Conservation (phyloP, 2,329 filamentous ascomycete genomes). For the Fusarium globosum region DNA sequence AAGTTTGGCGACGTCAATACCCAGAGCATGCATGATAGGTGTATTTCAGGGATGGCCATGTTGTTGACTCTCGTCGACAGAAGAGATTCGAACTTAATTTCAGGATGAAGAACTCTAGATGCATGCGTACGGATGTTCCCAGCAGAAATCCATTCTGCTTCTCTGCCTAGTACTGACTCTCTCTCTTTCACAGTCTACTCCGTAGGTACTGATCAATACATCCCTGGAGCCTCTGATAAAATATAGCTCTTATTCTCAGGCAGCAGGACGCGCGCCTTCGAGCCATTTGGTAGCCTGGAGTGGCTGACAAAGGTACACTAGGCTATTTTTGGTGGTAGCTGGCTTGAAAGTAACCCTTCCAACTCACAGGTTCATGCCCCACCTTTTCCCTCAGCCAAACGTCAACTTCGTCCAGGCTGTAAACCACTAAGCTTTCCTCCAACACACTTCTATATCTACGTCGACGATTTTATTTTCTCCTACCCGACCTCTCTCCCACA, state of each 20-base stretch:
- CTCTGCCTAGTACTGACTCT: not conserved
- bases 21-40: not conserved
- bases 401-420: conserved; percentile 30
- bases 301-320: conserved; percentile 29
- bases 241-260: conserved; percentile 8
- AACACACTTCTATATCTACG: conserved; percentile 16
- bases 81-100: not conserved
- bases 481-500: conserved; percentile 6
- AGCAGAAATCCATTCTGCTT: not conserved
- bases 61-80: not conserved
- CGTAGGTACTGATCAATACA: not conserved
- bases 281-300: conserved; percentile 33
- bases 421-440: conserved; percentile 31
- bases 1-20: not conserved
- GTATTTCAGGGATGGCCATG: not conserved
- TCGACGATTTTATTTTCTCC: conserved; percentile 11
- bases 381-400: conserved; percentile 29
- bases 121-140: not conserved
- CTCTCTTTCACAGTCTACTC: not conserved
- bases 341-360: conserved; percentile 9
- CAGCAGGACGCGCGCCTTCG: conserved; percentile 36
- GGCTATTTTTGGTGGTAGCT: conserved; percentile 11
- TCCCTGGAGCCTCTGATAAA: not conserved
- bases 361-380: conserved; percentile 27
- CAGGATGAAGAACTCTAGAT: not conserved